Percentiles rank a stretch among this genome's conserved stretches.
These are phyloP conservation scores for Gaeumannomyces sp. DNA, from an alignment of 2,329 filamentous ascomycete species.

Conservation along the genomic window DNA sequence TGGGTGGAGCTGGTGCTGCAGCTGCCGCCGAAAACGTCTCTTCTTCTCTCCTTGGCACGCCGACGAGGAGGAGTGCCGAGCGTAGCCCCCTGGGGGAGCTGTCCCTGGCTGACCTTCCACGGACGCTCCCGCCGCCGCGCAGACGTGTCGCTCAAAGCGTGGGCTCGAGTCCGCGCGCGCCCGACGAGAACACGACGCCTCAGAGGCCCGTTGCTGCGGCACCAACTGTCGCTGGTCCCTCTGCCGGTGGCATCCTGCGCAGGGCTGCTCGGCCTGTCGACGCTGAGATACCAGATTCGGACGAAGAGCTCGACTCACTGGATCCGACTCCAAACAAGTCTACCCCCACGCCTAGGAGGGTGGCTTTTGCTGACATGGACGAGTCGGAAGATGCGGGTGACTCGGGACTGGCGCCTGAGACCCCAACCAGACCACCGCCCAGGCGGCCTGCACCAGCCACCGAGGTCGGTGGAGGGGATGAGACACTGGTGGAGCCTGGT, in stretches of 20 bases:
- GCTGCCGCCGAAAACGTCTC: background rate
- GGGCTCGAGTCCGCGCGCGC: conserved; percentile 43
- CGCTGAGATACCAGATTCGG: conserved; percentile 44
- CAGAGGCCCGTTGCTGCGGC: background rate
- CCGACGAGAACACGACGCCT: conserved; percentile 28
- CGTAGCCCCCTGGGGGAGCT: conserved; percentile 15
- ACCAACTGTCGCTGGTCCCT: background rate
- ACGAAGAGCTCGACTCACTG: conserved; percentile 32
- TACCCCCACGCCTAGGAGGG: background rate
- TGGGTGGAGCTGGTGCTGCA: conserved; percentile 12
- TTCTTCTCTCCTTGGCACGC: background rate
- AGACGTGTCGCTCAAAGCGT: background rate
- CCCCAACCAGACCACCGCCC: background rate
- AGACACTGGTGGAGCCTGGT: background rate
- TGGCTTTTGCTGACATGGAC: background rate
- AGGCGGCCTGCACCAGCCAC: too few species aligned
- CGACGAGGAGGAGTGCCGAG: background rate
- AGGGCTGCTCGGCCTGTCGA: conserved; percentile 4
- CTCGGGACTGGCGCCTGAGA: conserved; percentile 5
- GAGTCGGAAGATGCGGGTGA: background rate
- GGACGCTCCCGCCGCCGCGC: background rate
- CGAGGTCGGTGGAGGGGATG: too few species aligned
- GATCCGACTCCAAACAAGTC: conserved; percentile 22
- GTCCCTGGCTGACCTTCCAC: conserved; percentile 6
- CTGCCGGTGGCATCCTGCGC: conserved; percentile 1